Evolutionary conservation across 2,329 filamentous ascomycete genomes (phyloP), one percentile per base, ranked within the genome.

Genomic region (Trichoderma atrobrunneum): DNA sequence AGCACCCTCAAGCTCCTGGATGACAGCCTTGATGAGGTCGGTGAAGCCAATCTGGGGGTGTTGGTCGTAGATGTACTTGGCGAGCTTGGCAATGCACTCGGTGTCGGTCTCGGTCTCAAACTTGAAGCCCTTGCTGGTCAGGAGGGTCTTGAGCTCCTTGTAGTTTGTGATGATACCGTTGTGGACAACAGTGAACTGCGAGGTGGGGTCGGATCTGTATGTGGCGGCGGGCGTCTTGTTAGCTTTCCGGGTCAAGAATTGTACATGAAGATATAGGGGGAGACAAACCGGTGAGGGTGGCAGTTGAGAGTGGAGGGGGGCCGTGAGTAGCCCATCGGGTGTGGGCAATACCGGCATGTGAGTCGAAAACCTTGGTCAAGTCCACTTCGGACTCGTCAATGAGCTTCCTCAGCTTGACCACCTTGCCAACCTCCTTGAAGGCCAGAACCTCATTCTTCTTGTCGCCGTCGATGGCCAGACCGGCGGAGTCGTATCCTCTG

Each of bases 121-220:
- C 81, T 91, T 92, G 91, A 97, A 97, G 81, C 96, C 96, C 89
- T 98, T 99, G 87, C 88, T 89, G 85, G 92, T 89, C 77, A 99
- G 89, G 75, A 99, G 91, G 74, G 92, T 93, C 90, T 95, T 97
- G 79, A 99, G 87, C 86, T 99, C 96, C 89, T 99, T 99, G 90
- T 99, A 99, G 90, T 99, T 99, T 87, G 96, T 99, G 85, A 99
- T 99, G 88, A 99, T 99, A 81, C 96, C 96, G 85, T 99, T 99
- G 92, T 99, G 96, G 74, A 98, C 96, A 78, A 99, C 91, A 76
- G 93, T 89, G 84, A 99, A 99, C 85, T 99, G 93, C 94, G 95
- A 99, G 79, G 86, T 93, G 78, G 92, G 90, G 83, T 99, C 96
- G 76, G 95, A 98, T 84, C 95, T 97, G 76, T 18, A 28, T 21